Base-by-base conservation (phyloP, 495 filamentous ascomycete species). In the Pseudotulostoma volvatum region DNA sequence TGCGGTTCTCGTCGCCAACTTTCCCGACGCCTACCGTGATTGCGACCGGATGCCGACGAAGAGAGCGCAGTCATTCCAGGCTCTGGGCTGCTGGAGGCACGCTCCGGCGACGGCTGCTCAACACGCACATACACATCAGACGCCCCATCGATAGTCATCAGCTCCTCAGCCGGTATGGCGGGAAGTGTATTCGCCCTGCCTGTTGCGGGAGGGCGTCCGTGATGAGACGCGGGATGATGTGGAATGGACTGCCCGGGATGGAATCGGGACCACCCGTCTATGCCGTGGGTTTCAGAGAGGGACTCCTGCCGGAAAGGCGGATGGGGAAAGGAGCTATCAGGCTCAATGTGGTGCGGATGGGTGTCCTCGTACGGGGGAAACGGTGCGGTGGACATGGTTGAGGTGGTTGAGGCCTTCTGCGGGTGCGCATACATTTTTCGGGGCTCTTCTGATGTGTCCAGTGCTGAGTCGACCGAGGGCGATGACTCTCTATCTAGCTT, bases 351-450 rank as follows among this genome's bases (percentile, higher is more conserved):
- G n/a, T 36, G 34, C 14, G 36, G 40, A 23, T 60, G 54, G 11
- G 50, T 41, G 21, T 60, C 56, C 33, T 57, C 56, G 34, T 60
- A 60, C 5, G 54, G 41, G 1, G 56, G 56, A 41, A 57, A 57
- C 1, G 54, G 50, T 1, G 54, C 37, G 0, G 54, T 59, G n/a
- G 54, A 54, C 36, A 54, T 46, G 36, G 47, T 51, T 1, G 56
- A 60, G 3, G 53, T 48, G 15, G 32, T 31, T 4, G 54, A 57
- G 23, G 47, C 44, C 31, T 44, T 36, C 13, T 55, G 52, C n/a
- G 48, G 43, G 14, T 54, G 51, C 30, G 31, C 16, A 35, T 48
- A 51, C 23, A 47, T 37, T 14, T 47, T 45, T 15, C 47, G 19
- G 5, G 37, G 21, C 3, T 42, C 40, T 32, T 36, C 33, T 16